Conservation (phyloP, 352 stramenopile genomes). For the Globisporangium apiculatum region DNA sequence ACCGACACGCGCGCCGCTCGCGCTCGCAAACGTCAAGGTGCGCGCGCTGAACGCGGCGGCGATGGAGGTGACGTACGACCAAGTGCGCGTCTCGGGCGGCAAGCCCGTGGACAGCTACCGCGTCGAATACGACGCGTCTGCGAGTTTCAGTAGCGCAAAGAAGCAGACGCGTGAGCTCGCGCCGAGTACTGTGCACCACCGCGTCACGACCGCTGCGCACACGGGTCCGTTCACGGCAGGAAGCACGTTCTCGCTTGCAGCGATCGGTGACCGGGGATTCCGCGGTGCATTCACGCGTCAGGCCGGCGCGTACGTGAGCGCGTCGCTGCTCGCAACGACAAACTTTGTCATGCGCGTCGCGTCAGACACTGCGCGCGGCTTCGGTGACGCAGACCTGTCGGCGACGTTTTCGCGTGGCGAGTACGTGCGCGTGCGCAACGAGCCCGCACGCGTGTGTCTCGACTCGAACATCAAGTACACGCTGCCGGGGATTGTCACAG, state of each 20-base stretch:
- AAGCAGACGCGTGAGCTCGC: slow-evolving; percentile 17
- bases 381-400: slow-evolving; percentile 28
- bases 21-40: slow-evolving; percentile 37
- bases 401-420: slow-evolving; percentile 51
- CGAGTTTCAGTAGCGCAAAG: slow-evolving; percentile 20
- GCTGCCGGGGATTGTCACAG: slow-evolving; percentile 28
- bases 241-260: slow-evolving; percentile 61
- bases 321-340: slow-evolving; percentile 16
- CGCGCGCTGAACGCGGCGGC: slow-evolving; percentile 25
- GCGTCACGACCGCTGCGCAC: slow-evolving; percentile 61
- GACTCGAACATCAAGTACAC: slow-evolving; percentile 43
- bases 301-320: slow-evolving; percentile 39
- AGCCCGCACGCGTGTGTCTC: slow-evolving; percentile 55
- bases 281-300: slow-evolving; percentile 37
- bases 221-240: slow-evolving; percentile 55
- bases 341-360: slow-evolving; percentile 47
- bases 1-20: slow-evolving; percentile 43
- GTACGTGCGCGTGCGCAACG: slow-evolving; percentile 49
- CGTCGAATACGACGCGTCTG: slow-evolving; percentile 38
- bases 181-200: slow-evolving; percentile 37
- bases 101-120: slow-evolving; percentile 46
- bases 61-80: slow-evolving; percentile 56
- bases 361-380: slow-evolving; percentile 25
- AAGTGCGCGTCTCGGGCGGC: slow-evolving; percentile 47
- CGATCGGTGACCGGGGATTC: slow-evolving; percentile 37